Base-by-base conservation (phyloP, 176 grass and related monocot genomes). In the Leersia perrieri region DNA sequence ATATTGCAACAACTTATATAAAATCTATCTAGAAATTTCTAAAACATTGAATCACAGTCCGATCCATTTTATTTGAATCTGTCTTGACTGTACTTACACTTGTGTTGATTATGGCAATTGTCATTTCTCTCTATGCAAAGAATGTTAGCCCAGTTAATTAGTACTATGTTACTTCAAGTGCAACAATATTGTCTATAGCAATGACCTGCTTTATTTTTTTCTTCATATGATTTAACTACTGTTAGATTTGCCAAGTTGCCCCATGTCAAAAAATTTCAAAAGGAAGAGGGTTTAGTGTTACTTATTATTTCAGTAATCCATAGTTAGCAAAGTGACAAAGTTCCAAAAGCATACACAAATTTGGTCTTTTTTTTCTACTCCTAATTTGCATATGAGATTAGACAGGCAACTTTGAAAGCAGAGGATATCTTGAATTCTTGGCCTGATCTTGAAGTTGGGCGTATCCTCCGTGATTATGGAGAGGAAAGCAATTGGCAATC, bases 361-460 rank as follows among this genome's bases (percentile, higher is more conserved):
- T 84, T 68, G 5, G 44, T 47, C 8, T 74, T 49, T 11, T 41
- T 55, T 25, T 75, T 69, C 33, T 70, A 80, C 60, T 62, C 27
- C 81, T 84, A 72, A 88, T 41, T 11, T 33, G 66, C 71, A 64
- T 5, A 73, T 79, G 40, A 81, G 57, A 76, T 80, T 91, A 76
- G 73, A 77, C 82, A 93, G 86, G 90, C 85, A 60, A 88, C 81
- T 91, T 89, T 98, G 85, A 95, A 60, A 79, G 92, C 95, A 47
- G 92, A 91, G 61, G 92, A 98, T 79, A 93, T 95, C 76, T 87
- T 98, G 84, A 95, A 95, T 87, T 87, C 86, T 68, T 98, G 92
- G 92, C 90, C 90, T 29, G 96, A 95, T 65, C 63, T 76, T 81
- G 96, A 98, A 88, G 74, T 98, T 77, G 90, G 90, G n/a, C 90